Evolutionary conservation across 179 eudicot genomes (phyloP), one percentile per base, ranked within the genome.

Genomic region (Camellia oleifera): DNA sequence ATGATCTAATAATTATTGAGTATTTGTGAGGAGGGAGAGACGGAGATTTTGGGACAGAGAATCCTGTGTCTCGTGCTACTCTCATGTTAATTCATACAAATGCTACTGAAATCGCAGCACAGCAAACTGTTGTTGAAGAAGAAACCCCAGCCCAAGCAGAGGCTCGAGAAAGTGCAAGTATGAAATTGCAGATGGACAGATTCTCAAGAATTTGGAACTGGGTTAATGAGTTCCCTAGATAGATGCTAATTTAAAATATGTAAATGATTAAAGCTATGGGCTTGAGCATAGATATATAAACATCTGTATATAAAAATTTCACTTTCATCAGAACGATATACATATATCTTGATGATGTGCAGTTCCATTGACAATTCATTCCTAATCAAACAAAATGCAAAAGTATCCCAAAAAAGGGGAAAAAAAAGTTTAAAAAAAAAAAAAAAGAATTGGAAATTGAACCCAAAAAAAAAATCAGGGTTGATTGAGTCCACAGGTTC

Each of bases 61-160:
- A 32, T 32, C 40, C 40, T 32, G 40, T 32, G 40, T 32, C 40
- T 32, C 40, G 1, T 32, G 40, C 40, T 32, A 32, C 52, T 48
- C 52, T 5, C 18, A 58, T 58, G 18, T 3, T 15, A 10, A 58
- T 67, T 32, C 45, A 10, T 62, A 5, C 17, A 76, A 76, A 62
- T 62, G 68, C 40, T 14, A 60, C n/a, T 68, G 57, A 2, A 64
- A 62, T 40, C 79, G 80, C 82, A 82, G 88, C 57, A 62, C 42
- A 57, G 44, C 26, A 58, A 8, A 78, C n/a, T 2, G 70, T 14
- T 17, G 71, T 48, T 13, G 83, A 83, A 56, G 67, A 80, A 72
- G 88, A 88, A 83, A 85, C 88, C 32, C 85, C 80, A 68, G 87
- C 88, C 52, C 90, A 85, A 73, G 88, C 88, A 62, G 76, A 83